A percentile compares a stretch with the other conserved stretches of the same genome.
phyloP scores from a whole-genome alignment of 2,329 filamentous ascomycete species.

The Penicillium sp. region DNA sequence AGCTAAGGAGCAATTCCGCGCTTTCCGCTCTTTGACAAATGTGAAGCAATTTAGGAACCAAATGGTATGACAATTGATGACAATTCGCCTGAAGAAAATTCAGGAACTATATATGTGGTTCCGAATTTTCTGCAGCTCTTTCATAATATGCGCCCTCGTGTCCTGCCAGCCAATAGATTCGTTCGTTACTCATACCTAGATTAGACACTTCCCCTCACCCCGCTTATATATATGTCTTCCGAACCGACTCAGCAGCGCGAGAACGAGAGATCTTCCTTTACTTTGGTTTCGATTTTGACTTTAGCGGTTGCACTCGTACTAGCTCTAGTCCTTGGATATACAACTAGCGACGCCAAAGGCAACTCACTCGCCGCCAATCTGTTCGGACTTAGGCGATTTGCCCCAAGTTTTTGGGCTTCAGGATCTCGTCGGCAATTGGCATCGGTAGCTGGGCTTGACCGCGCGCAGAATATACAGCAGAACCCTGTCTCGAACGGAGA shows the following conservation, averaged over 20 bases:
- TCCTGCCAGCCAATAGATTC: not conserved
- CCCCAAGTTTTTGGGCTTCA: slow-evolving; percentile 18
- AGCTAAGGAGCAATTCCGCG: not conserved
- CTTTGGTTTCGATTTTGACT: slow-evolving; percentile 26
- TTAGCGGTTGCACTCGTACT: slow-evolving; percentile 28
- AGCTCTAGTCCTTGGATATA: slow-evolving; percentile 24
- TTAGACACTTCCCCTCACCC: not conserved
- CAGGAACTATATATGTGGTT: not conserved
- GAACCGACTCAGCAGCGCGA: slow-evolving; percentile 10
- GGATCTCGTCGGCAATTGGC: slow-evolving; percentile 7
- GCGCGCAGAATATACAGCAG: not conserved
- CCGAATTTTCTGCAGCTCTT: not conserved
- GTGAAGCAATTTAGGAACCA: not conserved
- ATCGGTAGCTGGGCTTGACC: not conserved
- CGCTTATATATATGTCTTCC: slow-evolving; percentile 11
- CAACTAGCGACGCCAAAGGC: not conserved
- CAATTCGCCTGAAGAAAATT: not conserved
- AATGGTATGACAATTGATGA: slow-evolving; percentile 1
- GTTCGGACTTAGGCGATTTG: slow-evolving; percentile 33
- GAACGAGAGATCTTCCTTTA: slow-evolving; percentile 17
- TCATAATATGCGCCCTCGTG: no score
- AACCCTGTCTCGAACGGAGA: not conserved
- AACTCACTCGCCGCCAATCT: slow-evolving; percentile 30
- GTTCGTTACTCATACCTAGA: not conserved
- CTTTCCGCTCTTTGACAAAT: slow-evolving; percentile 16